These are phyloP conservation scores for Aureobasidium leucospermi DNA, from an alignment of 2,329 filamentous ascomycete species.

Conservation along the genomic window DNA sequence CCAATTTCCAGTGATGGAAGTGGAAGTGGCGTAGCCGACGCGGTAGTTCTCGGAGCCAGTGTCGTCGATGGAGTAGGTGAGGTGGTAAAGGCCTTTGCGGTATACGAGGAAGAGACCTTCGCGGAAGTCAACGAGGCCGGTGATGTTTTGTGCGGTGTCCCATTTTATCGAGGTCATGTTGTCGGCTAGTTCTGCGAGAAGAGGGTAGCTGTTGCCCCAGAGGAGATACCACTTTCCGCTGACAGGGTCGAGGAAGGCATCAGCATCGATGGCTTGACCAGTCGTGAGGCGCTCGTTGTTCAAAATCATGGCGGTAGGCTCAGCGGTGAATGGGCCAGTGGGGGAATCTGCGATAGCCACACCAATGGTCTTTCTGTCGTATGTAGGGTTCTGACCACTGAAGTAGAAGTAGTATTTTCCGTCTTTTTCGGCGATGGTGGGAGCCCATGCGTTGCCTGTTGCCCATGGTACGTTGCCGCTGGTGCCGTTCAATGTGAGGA, in stretches of 20 bases:
- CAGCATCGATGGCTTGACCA: conserved; percentile 24
- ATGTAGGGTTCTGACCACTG: conserved; percentile 24
- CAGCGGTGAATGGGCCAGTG: conserved; percentile 22
- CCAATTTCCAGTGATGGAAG: conserved; percentile 35
- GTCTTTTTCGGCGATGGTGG: conserved; percentile 21
- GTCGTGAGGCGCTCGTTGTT: conserved; percentile 22
- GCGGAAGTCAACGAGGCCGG: conserved; percentile 37
- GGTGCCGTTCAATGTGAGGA: conserved; percentile 40
- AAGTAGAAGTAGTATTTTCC: conserved; percentile 28
- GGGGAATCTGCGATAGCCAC: conserved; percentile 22
- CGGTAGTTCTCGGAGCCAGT: conserved; percentile 41
- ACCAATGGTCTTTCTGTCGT: conserved; percentile 24
- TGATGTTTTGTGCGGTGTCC: conserved; percentile 27
- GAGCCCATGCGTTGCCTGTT: conserved; percentile 32
- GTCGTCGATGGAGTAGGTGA: conserved; percentile 44
- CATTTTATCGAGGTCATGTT: conserved; percentile 41
- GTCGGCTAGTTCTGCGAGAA: conserved; percentile 38
- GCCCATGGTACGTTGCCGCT: conserved; percentile 34
- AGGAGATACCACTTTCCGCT: conserved; percentile 24
- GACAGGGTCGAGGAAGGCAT: conserved; percentile 21
- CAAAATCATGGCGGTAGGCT: conserved; percentile 21
- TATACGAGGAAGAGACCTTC: conserved; percentile 40
- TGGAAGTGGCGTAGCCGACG: conserved; percentile 40
- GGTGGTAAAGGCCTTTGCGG: conserved; percentile 39
- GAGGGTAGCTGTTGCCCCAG: conserved; percentile 33